Percentiles rank a stretch among this genome's conserved stretches.
These are phyloP conservation scores for Aspergillus brasiliensis DNA, from an alignment of 2,329 filamentous ascomycete species.

Conservation along the genomic window DNA sequence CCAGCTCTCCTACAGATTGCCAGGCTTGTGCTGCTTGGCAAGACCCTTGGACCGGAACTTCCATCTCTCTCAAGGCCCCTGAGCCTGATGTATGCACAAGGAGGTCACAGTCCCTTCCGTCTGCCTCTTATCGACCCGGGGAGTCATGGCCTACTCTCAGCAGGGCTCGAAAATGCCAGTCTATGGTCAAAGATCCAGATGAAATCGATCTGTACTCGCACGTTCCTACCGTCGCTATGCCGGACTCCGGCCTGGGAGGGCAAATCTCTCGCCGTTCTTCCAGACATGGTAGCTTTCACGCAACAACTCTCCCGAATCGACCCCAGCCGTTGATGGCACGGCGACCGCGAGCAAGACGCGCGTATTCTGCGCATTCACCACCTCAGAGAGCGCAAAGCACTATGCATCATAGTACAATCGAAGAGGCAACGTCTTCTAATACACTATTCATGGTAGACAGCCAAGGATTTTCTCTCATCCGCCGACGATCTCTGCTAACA, in stretches of 20 bases:
- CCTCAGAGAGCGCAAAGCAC: conserved; percentile 27
- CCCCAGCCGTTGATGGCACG: conserved; percentile 18
- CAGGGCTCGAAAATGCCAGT: conserved; percentile 1
- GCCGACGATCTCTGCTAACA: conserved; percentile 40
- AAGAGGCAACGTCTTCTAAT: conserved; percentile 35
- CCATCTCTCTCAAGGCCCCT: conserved; percentile 21
- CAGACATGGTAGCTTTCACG: conserved; percentile 26
- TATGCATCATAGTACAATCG: conserved; percentile 27
- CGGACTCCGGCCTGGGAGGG: conserved; percentile 18
- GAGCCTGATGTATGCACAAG: conserved; percentile 13
- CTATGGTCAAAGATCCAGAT: conserved; percentile 12
- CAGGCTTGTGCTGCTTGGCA: conserved; percentile 29
- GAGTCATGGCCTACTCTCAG: conserved; percentile 12
- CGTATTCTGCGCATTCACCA: conserved; percentile 33
- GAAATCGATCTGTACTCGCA: conserved; percentile 10
- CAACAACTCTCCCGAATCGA: conserved; percentile 17
- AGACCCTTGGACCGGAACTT: conserved; percentile 38
- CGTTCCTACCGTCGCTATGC: conserved; percentile 7
- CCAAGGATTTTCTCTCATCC: conserved; percentile 39
- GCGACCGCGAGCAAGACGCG: conserved; percentile 29
- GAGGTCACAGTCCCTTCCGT: conserved; percentile 27
- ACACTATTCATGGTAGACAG: conserved; percentile 36
- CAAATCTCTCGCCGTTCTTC: conserved; percentile 22
- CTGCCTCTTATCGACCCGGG: conserved; percentile 17
- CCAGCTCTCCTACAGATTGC: conserved; percentile 13